A percentile compares a stretch with the other conserved stretches of the same genome.
These are phyloP conservation scores for Talaromyces sp. DNA, from an alignment of 2,329 filamentous ascomycete genomes.

Conservation along the genomic window DNA sequence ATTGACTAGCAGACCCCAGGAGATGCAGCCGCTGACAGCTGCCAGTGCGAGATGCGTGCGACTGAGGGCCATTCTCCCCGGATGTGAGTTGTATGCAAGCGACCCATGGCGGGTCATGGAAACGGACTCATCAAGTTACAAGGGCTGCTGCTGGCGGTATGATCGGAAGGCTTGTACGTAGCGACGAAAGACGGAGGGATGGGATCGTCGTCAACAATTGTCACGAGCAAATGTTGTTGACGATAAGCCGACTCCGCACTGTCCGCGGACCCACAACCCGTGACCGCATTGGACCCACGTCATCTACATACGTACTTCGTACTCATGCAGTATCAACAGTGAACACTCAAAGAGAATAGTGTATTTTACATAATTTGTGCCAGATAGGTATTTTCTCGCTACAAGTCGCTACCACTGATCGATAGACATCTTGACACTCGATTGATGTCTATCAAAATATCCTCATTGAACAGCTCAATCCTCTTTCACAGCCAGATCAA, in stretches of 20 bases:
- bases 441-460: too few relatives aligned
- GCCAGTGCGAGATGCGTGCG: constrained; percentile 39
- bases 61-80: constrained; percentile 43
- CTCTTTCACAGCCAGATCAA: not conserved
- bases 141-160: not conserved
- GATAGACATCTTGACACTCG: too few relatives aligned
- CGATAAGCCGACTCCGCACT: not conserved
- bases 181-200: not conserved
- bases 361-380: too few relatives aligned
- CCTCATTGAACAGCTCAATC: not conserved
- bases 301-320: not conserved
- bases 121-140: not conserved
- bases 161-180: not conserved
- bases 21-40: constrained; percentile 53
- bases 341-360: too few relatives aligned
- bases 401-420: too few relatives aligned
- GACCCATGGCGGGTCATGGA: constrained; percentile 26
- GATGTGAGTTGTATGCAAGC: constrained; percentile 37
- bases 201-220: not conserved
- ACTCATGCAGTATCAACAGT: too few relatives aligned
- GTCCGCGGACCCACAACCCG: not conserved
- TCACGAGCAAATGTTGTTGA: not conserved
- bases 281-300: not conserved
- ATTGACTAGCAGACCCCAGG: constrained; percentile 80
- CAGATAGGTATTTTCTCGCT: too few relatives aligned